Base-by-base conservation (phyloP, 1,284 basidiomycete species). In the Ustilago lituana region DNA sequence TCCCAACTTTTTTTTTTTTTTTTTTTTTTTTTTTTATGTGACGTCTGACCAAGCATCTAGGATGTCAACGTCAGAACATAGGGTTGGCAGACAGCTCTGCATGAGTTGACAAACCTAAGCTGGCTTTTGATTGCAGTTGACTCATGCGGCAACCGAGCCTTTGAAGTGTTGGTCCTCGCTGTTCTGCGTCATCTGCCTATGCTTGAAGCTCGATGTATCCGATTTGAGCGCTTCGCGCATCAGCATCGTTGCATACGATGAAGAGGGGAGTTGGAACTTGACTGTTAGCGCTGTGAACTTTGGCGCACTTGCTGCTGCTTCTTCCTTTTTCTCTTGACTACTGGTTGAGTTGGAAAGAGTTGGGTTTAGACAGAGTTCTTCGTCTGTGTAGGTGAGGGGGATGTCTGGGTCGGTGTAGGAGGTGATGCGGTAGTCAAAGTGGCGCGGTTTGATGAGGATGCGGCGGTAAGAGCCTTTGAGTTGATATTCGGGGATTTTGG, bases 371-470 rank as follows among this genome's bases (percentile, higher is more conserved):
- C 62, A 98, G 86, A 87, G 87, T 84, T 98, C 96, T 83, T 98
- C 96, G 82, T 98, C 96, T 0, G 94, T 90, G 80, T 94, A 93
- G 3, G 91, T 90, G 24, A 98, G 87, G 9, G 92, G 86, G 36
- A 95, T 87, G 76, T 97, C 91, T 1, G 94, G 92, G 80, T 98
- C 92, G 7, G 93, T 95, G 83, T 98, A 99, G 50, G 88, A 86
- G 54, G 98, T 84, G 17, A 91, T 87, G 5, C 86, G 85, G 91
- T 92, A 96, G 0, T 88, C 87, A 35, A 97, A 84, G 65, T 91
- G 86, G 46, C 87, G 87, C 0, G 96, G 95, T 20, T 89, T 85
- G 74, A 94, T 92, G 51, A 98, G 83, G 53, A 98, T 91, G 60
- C 90, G 89, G 61, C 96, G 89, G 82, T 98, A 98, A 1, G 94